phyloP scores from a whole-genome alignment of 1,139 yeast species.

The Spathaspora sp. region DNA sequence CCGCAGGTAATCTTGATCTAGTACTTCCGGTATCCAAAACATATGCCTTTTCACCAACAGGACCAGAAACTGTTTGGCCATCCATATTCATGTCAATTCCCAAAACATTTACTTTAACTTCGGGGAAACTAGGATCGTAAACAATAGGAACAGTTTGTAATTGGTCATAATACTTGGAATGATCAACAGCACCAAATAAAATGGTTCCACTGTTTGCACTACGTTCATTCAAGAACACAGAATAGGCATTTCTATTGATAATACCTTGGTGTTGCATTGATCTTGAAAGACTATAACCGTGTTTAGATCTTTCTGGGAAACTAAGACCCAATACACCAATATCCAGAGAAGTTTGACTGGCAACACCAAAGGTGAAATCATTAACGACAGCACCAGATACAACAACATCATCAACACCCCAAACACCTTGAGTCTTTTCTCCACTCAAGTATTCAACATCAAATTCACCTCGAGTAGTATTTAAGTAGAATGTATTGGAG shows the following conservation, averaged over 20 bases:
- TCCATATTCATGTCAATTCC: not conserved
- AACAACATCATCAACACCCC: conserved; percentile 48
- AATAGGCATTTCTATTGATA: conserved; percentile 41
- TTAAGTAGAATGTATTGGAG: not conserved
- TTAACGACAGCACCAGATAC: conserved; percentile 12
- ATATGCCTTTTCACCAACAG: not conserved
- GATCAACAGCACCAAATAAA: conserved; percentile 32
- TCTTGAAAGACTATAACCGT: not conserved
- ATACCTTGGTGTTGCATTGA: conserved; percentile 37
- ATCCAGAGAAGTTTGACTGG: conserved; percentile 8
- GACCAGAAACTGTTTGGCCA: not conserved
- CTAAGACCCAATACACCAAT: conserved; percentile 23
- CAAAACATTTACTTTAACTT: not conserved
- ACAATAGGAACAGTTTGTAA: conserved; percentile 2
- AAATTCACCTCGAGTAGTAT: conserved; percentile 4
- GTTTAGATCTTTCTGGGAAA: conserved; percentile 9
- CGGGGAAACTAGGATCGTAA: not conserved
- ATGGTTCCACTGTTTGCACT: conserved; percentile 22
- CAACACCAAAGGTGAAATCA: conserved; percentile 19
- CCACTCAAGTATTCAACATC: conserved; percentile 12
- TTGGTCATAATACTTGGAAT: conserved; percentile 18
- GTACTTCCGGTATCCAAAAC: conserved; percentile 2
- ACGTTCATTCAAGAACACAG: conserved; percentile 27
- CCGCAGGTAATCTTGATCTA: conserved; percentile 1
- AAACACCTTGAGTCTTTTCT: conserved; percentile 43